Conservation (phyloP, 2,329 filamentous ascomycete species). For the Pyrenochaeta sp. region DNA sequence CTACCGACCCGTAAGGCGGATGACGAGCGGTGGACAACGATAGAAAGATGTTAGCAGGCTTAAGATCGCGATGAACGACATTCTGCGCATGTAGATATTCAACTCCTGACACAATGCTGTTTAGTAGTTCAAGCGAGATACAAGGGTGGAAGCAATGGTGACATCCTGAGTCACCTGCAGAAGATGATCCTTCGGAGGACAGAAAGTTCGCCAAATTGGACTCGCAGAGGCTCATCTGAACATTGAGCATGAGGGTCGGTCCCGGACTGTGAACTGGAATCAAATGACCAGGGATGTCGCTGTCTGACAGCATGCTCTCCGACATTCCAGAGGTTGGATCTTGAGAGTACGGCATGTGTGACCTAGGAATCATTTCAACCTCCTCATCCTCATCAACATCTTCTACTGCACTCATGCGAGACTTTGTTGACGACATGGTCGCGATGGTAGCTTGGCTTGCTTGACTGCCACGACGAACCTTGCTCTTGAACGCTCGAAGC, state of each 20-base stretch:
- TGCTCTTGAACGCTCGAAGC: constrained; percentile 43
- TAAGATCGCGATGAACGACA: constrained; percentile 72
- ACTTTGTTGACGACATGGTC: constrained; percentile 50
- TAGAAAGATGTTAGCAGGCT: constrained; percentile 73
- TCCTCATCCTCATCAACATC: constrained; percentile 53
- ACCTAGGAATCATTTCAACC: constrained; percentile 56
- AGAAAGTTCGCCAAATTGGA: constrained; percentile 68
- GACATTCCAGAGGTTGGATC: constrained; percentile 27
- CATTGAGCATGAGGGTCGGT: constrained; percentile 62
- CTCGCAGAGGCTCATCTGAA: constrained; percentile 73
- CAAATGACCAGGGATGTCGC: constrained; percentile 36
- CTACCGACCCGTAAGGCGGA: constrained; percentile 54
- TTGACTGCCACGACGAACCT: constrained; percentile 38
- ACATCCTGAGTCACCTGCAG: constrained; percentile 24
- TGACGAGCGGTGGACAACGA: constrained; percentile 51
- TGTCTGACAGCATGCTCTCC: constrained; percentile 48
- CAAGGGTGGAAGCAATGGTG: constrained; percentile 69
- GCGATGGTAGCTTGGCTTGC: constrained; percentile 48
- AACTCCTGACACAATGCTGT: constrained; percentile 67
- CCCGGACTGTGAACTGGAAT: constrained; percentile 27
- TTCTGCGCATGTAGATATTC: constrained; percentile 68
- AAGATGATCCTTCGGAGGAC: constrained; percentile 31
- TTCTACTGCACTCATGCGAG: constrained; percentile 50
- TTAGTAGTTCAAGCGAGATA: constrained; percentile 64
- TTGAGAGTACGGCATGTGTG: constrained; percentile 29